Evolutionary conservation across 148 eudicot genomes (phyloP).

Genomic region (Simmondsia chinensis): DNA sequence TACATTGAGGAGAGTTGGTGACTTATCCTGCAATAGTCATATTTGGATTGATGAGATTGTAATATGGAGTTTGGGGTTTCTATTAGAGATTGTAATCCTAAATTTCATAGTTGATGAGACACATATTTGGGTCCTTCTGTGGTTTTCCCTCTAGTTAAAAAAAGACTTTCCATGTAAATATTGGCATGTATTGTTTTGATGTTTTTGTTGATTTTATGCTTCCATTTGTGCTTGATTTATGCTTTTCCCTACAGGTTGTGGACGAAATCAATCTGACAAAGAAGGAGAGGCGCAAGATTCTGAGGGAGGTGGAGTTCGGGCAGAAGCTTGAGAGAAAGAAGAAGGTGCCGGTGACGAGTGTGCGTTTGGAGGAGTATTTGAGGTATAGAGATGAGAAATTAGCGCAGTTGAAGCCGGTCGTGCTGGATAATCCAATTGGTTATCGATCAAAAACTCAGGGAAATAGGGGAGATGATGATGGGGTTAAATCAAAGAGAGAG

Average conservation of each 20-base stretch:
- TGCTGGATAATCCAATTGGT: conserved; percentile 42
- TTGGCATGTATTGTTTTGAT: too few relatives aligned
- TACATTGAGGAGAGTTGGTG: too few relatives aligned
- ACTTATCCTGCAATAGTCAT: too few relatives aligned
- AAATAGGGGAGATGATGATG: conserved; percentile 1
- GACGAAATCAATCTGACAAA: conserved; percentile 62
- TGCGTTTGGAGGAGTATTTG: conserved; percentile 30
- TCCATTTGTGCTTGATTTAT: too few relatives aligned
- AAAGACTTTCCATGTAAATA: too few relatives aligned
- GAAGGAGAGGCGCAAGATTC: conserved; percentile 70
- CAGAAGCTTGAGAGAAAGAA: conserved; percentile 34
- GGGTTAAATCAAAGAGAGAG: conserved; percentile 3
- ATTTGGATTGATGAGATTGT: too few relatives aligned
- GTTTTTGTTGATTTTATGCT: too few relatives aligned
- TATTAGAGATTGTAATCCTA: too few relatives aligned
- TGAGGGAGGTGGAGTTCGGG: conserved; percentile 62
- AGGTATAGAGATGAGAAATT: conserved; percentile 41
- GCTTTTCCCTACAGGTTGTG: conserved; percentile 34
- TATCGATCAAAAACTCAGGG: neutral
- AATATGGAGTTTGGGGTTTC: too few relatives aligned
- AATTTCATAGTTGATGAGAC: too few relatives aligned
- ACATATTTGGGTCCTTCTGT: too few relatives aligned
- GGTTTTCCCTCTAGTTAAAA: too few relatives aligned
- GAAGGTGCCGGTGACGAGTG: conserved; percentile 25
- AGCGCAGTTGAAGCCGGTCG: conserved; percentile 50